Conservation (phyloP, 768 basidiomycete genomes). For the Crassisporium funariophilum region DNA sequence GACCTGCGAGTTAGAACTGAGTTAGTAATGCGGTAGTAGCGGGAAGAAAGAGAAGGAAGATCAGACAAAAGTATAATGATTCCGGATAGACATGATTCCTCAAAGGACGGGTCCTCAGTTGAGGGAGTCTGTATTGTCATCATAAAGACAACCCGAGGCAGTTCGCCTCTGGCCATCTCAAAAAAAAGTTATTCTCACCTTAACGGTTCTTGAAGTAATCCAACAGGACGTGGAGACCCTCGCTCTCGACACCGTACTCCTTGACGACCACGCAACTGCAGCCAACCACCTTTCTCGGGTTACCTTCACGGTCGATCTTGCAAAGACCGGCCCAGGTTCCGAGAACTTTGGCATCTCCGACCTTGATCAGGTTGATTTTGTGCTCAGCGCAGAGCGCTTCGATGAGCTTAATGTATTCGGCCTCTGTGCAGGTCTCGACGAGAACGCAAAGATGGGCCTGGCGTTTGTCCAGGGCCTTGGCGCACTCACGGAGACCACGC, state of each 20-base stretch:
- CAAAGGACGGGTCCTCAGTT: constrained; percentile 70
- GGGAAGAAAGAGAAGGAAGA: constrained; percentile 17
- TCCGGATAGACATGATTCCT: constrained; percentile 85
- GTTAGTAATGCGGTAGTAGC: constrained; percentile 12
- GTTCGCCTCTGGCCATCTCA: constrained; percentile 10
- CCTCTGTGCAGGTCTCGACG: constrained; percentile 98
- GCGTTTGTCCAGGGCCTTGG: constrained; percentile 98
- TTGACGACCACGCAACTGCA: constrained; percentile 97
- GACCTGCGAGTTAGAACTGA: background rate
- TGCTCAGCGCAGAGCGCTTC: constrained; percentile 99
- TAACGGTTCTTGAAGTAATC: constrained; percentile 97
- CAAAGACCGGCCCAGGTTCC: constrained; percentile 98
- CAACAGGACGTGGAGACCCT: constrained; percentile 91
- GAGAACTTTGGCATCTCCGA: constrained; percentile 96
- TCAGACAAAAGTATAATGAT: constrained; percentile 84
- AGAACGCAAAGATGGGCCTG: constrained; percentile 98
- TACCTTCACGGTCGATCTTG: constrained; percentile 99
- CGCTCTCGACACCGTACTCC: constrained; percentile 94
- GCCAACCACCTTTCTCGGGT: constrained; percentile 93
- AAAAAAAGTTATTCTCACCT: constrained; percentile 37
- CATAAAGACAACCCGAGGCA: constrained; percentile 28
- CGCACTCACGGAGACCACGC: constrained; percentile 94
- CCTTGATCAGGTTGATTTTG: constrained; percentile 99
- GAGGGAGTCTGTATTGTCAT: constrained; percentile 96
- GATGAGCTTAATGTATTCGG: constrained; percentile 99